Conservation (phyloP, 139 green algal species). For the Yamagishiella unicocca region DNA sequence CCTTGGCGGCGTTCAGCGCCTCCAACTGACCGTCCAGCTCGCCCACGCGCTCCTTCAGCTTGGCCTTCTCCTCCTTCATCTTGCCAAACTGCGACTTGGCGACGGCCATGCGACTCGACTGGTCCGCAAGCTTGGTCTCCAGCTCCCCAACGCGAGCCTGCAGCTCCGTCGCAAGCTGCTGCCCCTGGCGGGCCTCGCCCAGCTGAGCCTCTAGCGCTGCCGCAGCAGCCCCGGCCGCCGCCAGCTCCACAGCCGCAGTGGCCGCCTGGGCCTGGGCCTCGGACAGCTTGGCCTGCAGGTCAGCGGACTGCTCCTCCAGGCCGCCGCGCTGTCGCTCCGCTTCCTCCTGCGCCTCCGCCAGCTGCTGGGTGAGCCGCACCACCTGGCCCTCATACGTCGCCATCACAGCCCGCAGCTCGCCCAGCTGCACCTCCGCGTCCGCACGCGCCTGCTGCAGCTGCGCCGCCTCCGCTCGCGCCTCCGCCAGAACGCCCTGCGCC, state of each 20-base stretch:
- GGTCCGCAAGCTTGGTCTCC: slow-evolving; percentile 31
- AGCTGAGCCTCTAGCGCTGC: not conserved
- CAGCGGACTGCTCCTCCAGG: not conserved
- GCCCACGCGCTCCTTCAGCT: slow-evolving; percentile 19
- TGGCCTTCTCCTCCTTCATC: slow-evolving; percentile 44
- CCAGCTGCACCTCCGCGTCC: not conserved
- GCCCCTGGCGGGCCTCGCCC: not conserved
- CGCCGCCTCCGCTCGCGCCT: not conserved
- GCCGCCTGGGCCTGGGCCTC: not conserved
- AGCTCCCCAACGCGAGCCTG: slow-evolving; percentile 16
- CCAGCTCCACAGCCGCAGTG: not conserved
- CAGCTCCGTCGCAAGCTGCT: not conserved
- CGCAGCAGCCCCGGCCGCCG: not conserved
- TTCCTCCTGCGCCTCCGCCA: not conserved
- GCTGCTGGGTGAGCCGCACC: not conserved
- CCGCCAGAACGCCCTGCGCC: not conserved
- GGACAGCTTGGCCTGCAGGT: not conserved
- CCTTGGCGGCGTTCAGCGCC: not conserved
- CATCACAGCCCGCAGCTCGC: not conserved
- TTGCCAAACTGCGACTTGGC: slow-evolving; percentile 41
- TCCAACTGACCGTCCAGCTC: not conserved
- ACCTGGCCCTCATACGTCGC: not conserved
- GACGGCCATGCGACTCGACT: slow-evolving; percentile 24
- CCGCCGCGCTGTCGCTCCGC: not conserved
- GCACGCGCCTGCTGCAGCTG: not conserved